A percentile compares a stretch with the other conserved stretches of the same genome.
Conservation (phyloP, 192 early-diverging fungal genomes). For the Coemansia sp. region DNA sequence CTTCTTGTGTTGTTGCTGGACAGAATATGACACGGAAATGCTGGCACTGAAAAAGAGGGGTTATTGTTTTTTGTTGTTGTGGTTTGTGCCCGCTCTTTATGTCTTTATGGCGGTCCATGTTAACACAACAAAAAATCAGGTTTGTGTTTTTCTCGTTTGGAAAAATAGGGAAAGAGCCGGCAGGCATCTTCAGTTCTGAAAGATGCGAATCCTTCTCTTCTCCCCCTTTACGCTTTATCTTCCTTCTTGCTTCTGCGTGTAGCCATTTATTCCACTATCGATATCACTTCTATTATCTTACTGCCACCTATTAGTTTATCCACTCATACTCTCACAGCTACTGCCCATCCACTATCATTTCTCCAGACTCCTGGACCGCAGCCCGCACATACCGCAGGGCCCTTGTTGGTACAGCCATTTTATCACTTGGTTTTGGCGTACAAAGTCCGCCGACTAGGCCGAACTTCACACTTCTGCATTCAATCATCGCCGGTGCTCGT, state of each 20-base stretch:
- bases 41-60: slow-evolving; percentile 1
- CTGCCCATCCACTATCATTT: slow-evolving; percentile 2
- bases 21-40: background rate
- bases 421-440: background rate
- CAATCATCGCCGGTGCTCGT: background rate
- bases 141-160: slow-evolving; percentile 16
- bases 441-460: background rate
- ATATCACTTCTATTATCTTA: slow-evolving; percentile 32
- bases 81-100: slow-evolving; percentile 8
- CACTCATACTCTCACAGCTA: background rate
- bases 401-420: background rate
- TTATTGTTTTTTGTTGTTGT: slow-evolving; percentile 17
- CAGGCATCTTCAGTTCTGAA: slow-evolving; percentile 1
- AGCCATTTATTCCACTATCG: slow-evolving; percentile 41
- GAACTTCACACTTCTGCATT: slow-evolving; percentile 3
- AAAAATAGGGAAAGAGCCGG: slow-evolving; percentile 3
- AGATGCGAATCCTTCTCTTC: background rate
- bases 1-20: slow-evolving; percentile 4
- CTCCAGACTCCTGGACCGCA: background rate
- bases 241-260: slow-evolving; percentile 11
- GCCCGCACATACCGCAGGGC: background rate
- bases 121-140: slow-evolving; percentile 8
- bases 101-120: slow-evolving; percentile 7
- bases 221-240: slow-evolving; percentile 18
- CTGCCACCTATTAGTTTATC: slow-evolving; percentile 30